phyloP scores from a whole-genome alignment of 805 yeast genomes.

The Spencermartinsiella europaea region DNA sequence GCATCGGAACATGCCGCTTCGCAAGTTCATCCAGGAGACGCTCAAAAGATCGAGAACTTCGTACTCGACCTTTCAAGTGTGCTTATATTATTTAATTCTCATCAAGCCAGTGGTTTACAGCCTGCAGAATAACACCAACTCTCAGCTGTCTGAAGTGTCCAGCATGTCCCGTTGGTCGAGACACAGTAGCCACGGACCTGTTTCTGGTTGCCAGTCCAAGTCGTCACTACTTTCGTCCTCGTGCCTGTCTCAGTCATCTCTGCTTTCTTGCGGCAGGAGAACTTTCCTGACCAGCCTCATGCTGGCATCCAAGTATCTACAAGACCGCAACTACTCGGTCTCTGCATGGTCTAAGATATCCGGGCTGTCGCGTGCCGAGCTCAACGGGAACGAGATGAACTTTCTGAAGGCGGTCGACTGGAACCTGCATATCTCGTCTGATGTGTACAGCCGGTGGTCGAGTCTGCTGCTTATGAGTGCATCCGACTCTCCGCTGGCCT shows the following conservation, averaged over 20 bases:
- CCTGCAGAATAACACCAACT: background rate
- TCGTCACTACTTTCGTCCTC: constrained; percentile 1
- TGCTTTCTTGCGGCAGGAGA: constrained; percentile 51
- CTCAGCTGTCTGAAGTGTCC: constrained; percentile 1
- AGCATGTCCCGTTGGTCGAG: background rate
- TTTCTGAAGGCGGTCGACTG: constrained; percentile 53
- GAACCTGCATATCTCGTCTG: constrained; percentile 47
- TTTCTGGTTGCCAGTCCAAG: background rate
- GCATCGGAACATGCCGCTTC: constrained; percentile 27
- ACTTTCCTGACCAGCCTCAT: constrained; percentile 64
- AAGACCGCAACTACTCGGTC: constrained; percentile 65
- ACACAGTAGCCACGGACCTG: background rate
- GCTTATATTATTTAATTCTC: constrained; percentile 59
- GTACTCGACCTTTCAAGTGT: constrained; percentile 56
- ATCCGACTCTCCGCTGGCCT: constrained; percentile 9
- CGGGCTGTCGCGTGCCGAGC: constrained; percentile 50
- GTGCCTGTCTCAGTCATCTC: constrained; percentile 1
- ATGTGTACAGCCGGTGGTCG: constrained; percentile 43
- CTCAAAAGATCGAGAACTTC: constrained; percentile 51
- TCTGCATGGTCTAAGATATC: constrained; percentile 71
- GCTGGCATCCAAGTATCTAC: constrained; percentile 65
- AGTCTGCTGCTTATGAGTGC: constrained; percentile 19
- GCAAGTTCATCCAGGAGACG: constrained; percentile 36
- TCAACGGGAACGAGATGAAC: constrained; percentile 49
- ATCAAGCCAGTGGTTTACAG: constrained; percentile 31